Base-by-base conservation (phyloP, 2,329 filamentous ascomycete species). In the Capronia epimyces region DNA sequence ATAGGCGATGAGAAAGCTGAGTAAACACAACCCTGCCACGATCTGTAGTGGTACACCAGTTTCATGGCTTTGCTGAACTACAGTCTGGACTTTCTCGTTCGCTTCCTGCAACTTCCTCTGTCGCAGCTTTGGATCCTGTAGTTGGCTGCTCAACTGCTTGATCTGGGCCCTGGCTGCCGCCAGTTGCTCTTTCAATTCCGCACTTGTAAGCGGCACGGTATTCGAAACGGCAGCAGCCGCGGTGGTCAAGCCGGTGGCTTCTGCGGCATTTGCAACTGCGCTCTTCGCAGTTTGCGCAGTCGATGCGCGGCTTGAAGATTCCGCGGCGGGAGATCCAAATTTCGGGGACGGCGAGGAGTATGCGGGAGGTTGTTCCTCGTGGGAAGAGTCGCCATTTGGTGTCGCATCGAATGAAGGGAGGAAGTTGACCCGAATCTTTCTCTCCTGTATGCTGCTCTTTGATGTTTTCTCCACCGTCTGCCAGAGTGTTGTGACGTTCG, bases 1-100 rank as follows among this genome's bases (percentile, higher is more conserved):
- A 72, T 96, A 98, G 49, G 89, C 93, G 62, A 97, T 79, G 65
- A 98, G 71, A 74, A 98, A 98, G 75, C 88, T 90, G 58, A 95
- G 63, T 63, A 98, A 75, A 67, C 90, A 96, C 37, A 98, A 74
- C 18, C 82, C 75, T 18, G 93, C 91, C 39, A 87, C 87, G 56
- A 91, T 80, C 68, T 91, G 85, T 43, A 98, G 81, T 0, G 93
- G 84, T 2, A 98, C 91, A 6, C 55, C 55, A 16, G 64, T 48
- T 62, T 89, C 82, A 16, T 73, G 68, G 36, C 72, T 60, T 71
- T 83, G 67, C 68, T 79, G 69, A 48, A 70, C 68, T 39, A 70
- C 60, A 55, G 73, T 74, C 62, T 75, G 76, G 64, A 79, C 80
- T 58, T 76, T 63, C 43, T 69, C 73, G 67, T 77, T 81, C 51